Evolutionary conservation across 2,329 filamentous ascomycete genomes (phyloP), one percentile per base, ranked within the genome.

Genomic region (Cladosporium halotolerans): DNA sequence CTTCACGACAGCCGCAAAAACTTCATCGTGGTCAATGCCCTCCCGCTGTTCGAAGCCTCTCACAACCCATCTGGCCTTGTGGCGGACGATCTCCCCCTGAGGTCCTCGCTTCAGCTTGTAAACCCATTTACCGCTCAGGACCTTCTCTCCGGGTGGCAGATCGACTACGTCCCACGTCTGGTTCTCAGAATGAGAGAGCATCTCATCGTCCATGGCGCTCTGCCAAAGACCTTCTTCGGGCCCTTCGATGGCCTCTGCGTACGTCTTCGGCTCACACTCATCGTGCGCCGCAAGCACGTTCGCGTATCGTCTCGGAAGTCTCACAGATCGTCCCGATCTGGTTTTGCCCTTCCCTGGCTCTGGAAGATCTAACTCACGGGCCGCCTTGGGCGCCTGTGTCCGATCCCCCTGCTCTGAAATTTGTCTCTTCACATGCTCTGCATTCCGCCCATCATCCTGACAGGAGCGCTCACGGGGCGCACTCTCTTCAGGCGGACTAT

Each of bases 11-110:
- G 56, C 57, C 9, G 63, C 59, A 54, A 66, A 68, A 0, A 60
- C 66, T 52, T 68, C 55, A 41, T 62, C 34, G 50, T 62, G 67
- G 55, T 68, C 57, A 19, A 64, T 34, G 8, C 63, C 62, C 42
- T 62, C 56, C 48, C 57, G 45, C 56, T 68, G 56, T 36, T 44
- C 51, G 36, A 65, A 68, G 41, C 63, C 60, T 16, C 58, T 47
- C 9, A 65, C 60, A 3, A 68, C 64, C 57, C 52, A 66, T 41
- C 61, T 16, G 16, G 56, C 53, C 42, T 68, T 68, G 42, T 67
- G 58, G 11, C 46, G 46, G 6, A 9, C 9, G 8, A 34, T 13
- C 32, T 13, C 9, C 13, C 32, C 32, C 9, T 34, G 9, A 9
- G 32, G 32, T 9, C 32, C 32, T 34, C 32, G 8, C 32, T 34